Evolutionary conservation across 345 rosid species (phyloP).

Genomic region (Pistacia atlantica): DNA sequence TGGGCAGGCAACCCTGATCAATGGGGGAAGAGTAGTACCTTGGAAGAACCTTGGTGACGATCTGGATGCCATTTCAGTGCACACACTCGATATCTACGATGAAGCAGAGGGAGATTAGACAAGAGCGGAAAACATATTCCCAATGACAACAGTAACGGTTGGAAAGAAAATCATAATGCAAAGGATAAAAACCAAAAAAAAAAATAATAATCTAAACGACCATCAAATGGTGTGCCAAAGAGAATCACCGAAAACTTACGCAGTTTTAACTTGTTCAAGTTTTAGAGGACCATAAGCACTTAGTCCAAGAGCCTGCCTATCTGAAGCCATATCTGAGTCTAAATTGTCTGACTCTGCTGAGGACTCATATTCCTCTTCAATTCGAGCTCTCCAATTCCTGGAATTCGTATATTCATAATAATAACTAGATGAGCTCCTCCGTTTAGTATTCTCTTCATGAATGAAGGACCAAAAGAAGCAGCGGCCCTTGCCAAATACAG

Average conservation of each 20-base stretch:
- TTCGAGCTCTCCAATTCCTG: constrained; percentile 42
- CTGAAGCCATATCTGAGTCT: constrained; percentile 50
- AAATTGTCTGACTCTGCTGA: constrained; percentile 52
- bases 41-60: constrained; percentile 80
- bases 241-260: constrained; percentile 49
- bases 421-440: constrained; percentile 43
- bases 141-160: neutral
- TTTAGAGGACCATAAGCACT: constrained; percentile 73
- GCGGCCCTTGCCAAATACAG: constrained; percentile 63
- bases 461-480: constrained; percentile 66
- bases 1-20: neutral
- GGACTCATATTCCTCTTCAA: constrained; percentile 60
- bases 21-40: constrained; percentile 46
- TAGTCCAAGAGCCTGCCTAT: constrained; percentile 82
- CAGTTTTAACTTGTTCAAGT: constrained; percentile 76
- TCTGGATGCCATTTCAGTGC: constrained; percentile 97
- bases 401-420: constrained; percentile 41
- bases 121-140: neutral
- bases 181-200: neutral
- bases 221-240: neutral
- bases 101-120: neutral
- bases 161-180: neutral
- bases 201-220: neutral
- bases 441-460: constrained; percentile 48
- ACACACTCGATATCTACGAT: constrained; percentile 69